Conservation (phyloP, 441 rosid genomes). For the Jatropha multifida region DNA sequence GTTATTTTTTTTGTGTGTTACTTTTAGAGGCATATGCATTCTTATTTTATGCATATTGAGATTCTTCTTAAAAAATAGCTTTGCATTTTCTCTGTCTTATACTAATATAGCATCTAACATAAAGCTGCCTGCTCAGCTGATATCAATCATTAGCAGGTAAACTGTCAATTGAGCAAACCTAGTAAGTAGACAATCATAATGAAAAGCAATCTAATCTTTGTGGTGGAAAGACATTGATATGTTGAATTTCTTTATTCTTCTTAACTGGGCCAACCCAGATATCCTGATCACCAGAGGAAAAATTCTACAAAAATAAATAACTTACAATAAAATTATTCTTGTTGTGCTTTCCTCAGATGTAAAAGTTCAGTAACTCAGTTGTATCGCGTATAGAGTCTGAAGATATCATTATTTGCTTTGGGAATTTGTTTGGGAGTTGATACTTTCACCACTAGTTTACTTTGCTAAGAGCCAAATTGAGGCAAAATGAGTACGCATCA, state of each 20-base stretch:
- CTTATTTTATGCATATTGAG: not conserved
- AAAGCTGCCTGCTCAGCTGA: not conserved
- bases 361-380: not conserved
- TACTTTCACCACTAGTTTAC: not conserved
- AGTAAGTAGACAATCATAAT: not conserved
- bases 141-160: not conserved
- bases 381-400: not conserved
- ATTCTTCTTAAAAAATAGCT: not conserved
- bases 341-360: not conserved
- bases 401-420: not conserved
- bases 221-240: not conserved
- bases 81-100: not conserved
- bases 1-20: too few species aligned
- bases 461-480: not conserved
- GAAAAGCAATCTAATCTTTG: not conserved
- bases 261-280: not conserved
- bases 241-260: not conserved
- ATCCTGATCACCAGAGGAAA: not conserved
- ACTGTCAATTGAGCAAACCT: not conserved
- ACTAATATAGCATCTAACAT: not conserved
- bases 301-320: not conserved
- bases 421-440: not conserved
- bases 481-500: not conserved
- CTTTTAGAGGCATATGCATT: not conserved
- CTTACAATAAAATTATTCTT: not conserved